Base-by-base conservation (phyloP, 1,284 basidiomycete species). In the Pseudozyma pruni region DNA sequence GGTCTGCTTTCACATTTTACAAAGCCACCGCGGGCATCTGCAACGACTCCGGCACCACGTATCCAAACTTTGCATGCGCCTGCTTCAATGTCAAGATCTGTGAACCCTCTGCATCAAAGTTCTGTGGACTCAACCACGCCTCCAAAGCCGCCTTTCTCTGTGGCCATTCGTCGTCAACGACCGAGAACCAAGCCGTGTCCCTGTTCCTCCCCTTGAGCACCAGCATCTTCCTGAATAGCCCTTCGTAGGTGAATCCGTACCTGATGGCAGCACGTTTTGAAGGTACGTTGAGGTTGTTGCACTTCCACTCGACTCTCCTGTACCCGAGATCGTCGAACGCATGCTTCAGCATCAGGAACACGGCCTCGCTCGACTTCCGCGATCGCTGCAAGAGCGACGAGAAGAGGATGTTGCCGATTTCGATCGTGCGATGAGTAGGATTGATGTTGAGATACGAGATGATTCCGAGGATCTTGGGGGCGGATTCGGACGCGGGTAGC, bases 281-380 rank as follows among this genome's bases (percentile, higher is more conserved):
- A 3, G 61, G 64, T 5, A 14, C 22, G 38, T 76, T 76, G 38
- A 71, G 52, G 17, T 58, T 53, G 57, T 78, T 73, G 34, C 67
- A 72, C 51, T 78, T 78, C 76, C 76, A 78, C 48, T 78, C 76
- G 13, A 76, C 43, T 17, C 76, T 64, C 11, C 76, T 48, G 25
- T 62, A 72, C 1, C 55, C 56, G 2, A 74, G 31, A 6, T 39
- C 27, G 11, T 75, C 72, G 23, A 76, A 73, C 8, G 64, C 59
- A 19, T 69, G 51, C 8, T 32, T 44, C 9, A 72, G 17, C 35
- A 76, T 33, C 8, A 76, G 56, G 48, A 50, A 73, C 1, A 76
- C 43, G 1, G 52, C 53, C 50, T 78, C 76, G 20, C 66, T 72
- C n/a, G 68, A 62, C 20, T 56, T 54, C 0, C 50, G 31, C 17